Percentiles rank a stretch among this genome's conserved stretches.
These are phyloP conservation scores for Angomonas deanei DNA, from an alignment of 208 protist genomes.

Conservation along the genomic window DNA sequence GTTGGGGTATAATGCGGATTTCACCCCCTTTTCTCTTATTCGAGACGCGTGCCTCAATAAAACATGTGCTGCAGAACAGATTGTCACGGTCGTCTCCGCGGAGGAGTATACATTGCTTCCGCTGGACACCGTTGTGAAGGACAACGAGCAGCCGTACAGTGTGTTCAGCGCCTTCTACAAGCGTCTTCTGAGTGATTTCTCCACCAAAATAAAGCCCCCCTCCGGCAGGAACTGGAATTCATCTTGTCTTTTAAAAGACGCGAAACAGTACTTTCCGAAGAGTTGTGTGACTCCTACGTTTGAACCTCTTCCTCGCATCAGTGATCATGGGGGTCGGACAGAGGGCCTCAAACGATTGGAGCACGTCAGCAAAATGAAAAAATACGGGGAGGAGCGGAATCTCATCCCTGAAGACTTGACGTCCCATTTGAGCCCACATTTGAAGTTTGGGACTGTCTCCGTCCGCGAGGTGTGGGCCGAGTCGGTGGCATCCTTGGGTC, in stretches of 20 bases:
- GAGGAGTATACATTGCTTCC: conserved; percentile 58
- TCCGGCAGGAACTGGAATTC: background rate
- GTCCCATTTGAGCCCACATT: conserved; percentile 63
- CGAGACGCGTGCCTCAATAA: conserved; percentile 38
- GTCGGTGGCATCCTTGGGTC: conserved; percentile 25
- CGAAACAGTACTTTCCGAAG: conserved; percentile 12
- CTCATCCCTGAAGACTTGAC: conserved; percentile 49
- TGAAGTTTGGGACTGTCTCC: conserved; percentile 78
- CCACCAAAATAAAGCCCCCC: conserved; percentile 19
- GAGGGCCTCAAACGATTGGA: conserved; percentile 31
- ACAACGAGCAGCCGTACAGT: conserved; percentile 40
- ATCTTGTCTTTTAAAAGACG: conserved; percentile 11
- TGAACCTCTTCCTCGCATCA: conserved; percentile 18
- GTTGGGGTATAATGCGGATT: conserved; percentile 70
- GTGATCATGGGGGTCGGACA: conserved; percentile 40
- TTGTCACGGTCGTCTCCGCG: conserved; percentile 27
- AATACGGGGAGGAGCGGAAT: conserved; percentile 44
- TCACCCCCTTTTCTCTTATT: conserved; percentile 55
- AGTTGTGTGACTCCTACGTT: conserved; percentile 17
- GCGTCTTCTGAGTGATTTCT: conserved; percentile 32
- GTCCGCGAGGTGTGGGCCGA: conserved; percentile 53
- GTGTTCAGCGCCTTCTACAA: conserved; percentile 80
- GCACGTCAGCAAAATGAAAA: conserved; percentile 16
- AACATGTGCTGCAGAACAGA: conserved; percentile 24
- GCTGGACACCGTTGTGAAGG: conserved; percentile 29